These are phyloP conservation scores for Aspergillus sp. DNA, from an alignment of 2,329 filamentous ascomycete genomes.

Conservation along the genomic window DNA sequence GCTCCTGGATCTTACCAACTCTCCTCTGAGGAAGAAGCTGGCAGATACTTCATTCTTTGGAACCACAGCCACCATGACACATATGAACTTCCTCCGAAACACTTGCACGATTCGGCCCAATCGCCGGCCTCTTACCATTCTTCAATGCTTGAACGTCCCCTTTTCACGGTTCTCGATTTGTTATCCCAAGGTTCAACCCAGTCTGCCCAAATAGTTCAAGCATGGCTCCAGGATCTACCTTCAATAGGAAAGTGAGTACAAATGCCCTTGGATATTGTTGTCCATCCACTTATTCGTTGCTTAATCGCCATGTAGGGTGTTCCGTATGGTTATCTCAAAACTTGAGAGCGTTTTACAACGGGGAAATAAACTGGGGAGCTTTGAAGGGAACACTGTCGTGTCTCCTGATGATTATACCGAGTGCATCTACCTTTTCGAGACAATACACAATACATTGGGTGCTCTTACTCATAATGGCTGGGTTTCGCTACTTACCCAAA, in stretches of 20 bases:
- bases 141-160: constrained; percentile 73
- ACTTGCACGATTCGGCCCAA: constrained; percentile 29
- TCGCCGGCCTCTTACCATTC: constrained; percentile 36
- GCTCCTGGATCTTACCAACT: constrained; percentile 25
- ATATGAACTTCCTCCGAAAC: constrained; percentile 37
- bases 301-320: constrained; percentile 29
- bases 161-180: constrained; percentile 79
- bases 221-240: constrained; percentile 68
- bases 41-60: constrained; percentile 44
- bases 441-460: constrained; percentile 70
- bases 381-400: constrained; percentile 48
- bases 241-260: constrained; percentile 51
- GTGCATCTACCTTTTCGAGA: constrained; percentile 74
- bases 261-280: not conserved
- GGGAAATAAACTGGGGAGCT: constrained; percentile 17
- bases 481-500: constrained; percentile 66
- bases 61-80: constrained; percentile 43
- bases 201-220: constrained; percentile 72
- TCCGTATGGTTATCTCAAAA: constrained; percentile 36
- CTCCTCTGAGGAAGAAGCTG: constrained; percentile 36
- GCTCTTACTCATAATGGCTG: constrained; percentile 69
- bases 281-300: not conserved
- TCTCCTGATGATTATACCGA: constrained; percentile 67
- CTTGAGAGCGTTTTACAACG: constrained; percentile 34
- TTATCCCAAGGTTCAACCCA: constrained; percentile 72